Base-by-base conservation (phyloP, 208 protist genomes). In the Herpetomonas tarakana region DNA sequence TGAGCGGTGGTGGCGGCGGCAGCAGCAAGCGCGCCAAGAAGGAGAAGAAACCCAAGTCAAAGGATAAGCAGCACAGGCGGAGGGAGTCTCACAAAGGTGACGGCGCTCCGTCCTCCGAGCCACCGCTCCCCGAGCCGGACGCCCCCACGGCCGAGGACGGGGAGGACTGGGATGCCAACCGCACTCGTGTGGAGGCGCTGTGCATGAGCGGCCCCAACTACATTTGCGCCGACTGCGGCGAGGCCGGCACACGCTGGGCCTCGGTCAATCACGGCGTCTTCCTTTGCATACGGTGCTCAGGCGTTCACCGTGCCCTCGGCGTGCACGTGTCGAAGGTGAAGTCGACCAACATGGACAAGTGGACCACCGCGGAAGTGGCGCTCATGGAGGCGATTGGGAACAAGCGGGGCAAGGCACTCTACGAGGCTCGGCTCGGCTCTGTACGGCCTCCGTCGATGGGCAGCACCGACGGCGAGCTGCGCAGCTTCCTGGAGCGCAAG, bases 251-350 rank as follows among this genome's bases (percentile, higher is more conserved):
- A 25, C 76, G 85, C 16, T 98, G 94, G 94, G 81, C 92, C 4
- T 90, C 80, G 9, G 82, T 94, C 25, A 97, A 96, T 62, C 68
- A 86, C 38, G 94, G 94, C 39, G 74, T 97, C 11, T 97, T 98
- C 67, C 50, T 97, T 9, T 98, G 94, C 67, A 92, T 97, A 26
- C 81, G 92, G 46, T 98, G 96, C 74, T 78, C 92, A 1, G 94
- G 94, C 25, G 84, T 98, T 26, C 96, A 98, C 66, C 87, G 96
- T 59, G 88, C 81, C 9, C 71, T 98, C 4, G 96, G 96, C 26
- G 78, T 88, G 22, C 93, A 98, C 74, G 64, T 98, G 26, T 95
- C 87, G 7, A 97, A 97, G 65, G 86, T 98, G 14, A 95, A 95
- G 51, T 97, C 89, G 7, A 86, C 93, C 6, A 97, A 81, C 56